phyloP scores from a whole-genome alignment of 495 filamentous ascomycete genomes.

The Aspergillus ellipticus region DNA sequence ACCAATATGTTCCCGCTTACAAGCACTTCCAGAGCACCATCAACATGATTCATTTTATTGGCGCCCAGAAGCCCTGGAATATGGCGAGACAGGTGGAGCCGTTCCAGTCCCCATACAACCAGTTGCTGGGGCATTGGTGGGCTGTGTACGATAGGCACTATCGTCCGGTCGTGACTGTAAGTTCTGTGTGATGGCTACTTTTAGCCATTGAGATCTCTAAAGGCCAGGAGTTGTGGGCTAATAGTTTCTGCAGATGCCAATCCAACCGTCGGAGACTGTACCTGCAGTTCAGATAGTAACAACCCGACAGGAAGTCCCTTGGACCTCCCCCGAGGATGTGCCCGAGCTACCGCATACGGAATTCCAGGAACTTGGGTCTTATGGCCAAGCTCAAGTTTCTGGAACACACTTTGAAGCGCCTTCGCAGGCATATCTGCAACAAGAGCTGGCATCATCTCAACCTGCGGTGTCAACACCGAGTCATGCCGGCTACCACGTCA shows the following conservation, averaged over 20 bases:
- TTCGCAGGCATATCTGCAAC: background rate
- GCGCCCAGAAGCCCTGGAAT: conserved; percentile 83
- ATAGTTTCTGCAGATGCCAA: conserved; percentile 16
- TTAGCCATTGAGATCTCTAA: background rate
- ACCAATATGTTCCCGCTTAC: conserved; percentile 94
- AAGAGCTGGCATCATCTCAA: background rate
- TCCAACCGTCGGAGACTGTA: background rate
- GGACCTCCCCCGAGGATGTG: background rate
- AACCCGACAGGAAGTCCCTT: background rate
- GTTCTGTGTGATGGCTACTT: background rate
- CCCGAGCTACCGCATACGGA: background rate
- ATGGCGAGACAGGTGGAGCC: conserved; percentile 59
- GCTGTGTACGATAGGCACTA: conserved; percentile 86
- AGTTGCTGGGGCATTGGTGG: conserved; percentile 85
- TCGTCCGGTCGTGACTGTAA: conserved; percentile 33
- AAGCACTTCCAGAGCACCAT: conserved; percentile 86
- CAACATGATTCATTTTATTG: conserved; percentile 90
- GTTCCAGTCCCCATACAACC: conserved; percentile 64
- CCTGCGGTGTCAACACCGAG: background rate
- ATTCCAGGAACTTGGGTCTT: background rate
- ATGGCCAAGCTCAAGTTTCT: background rate
- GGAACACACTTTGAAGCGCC: background rate
- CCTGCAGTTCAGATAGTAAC: background rate
- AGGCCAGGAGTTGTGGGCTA: conserved; percentile 11
- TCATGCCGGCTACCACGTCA: background rate